Evolutionary conservation across 139 green algal genomes (phyloP), one percentile per base, ranked within the genome.

Genomic region (Zygnema circumcarinatum): DNA sequence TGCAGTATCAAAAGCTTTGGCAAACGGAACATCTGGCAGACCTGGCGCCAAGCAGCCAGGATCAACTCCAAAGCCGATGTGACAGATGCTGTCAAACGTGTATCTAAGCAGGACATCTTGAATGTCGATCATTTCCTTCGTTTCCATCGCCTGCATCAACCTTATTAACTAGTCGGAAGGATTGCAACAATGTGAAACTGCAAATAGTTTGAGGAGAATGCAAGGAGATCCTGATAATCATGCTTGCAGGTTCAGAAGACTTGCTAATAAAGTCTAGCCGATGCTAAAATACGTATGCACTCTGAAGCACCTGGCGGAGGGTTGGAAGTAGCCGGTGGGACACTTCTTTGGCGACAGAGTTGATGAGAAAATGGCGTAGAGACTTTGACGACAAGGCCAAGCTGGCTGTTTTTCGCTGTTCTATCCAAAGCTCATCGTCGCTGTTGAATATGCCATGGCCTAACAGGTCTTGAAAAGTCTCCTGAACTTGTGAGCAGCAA

Each of bases 51-150:
- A 39, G 72, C 83, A 88, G 36, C 83, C 83, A n/a, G 73, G 72
- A 38, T 88, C 72, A 21, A 84, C 83, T 1, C 83, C 83, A 62
- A 88, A 88, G 7, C 83, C 83, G 33, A 88, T 74, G 39, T 31
- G 73, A 38, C 83, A 84, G 0, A 88, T 88, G 83, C 47, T 88
- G 69, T 88, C 83, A 88, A 88, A 88, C 0, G 83, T 88, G 82
- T 35, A 88, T 16, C 82, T 47, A 35, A 84, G 67, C 38, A 88
- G 38, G 33, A 88, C 39, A 41, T 88, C 82, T 74, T 88, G 82
- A 33, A 88, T 21, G 38, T 88, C 82, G 11, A 88, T 33, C 1
- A 31, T 3, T 25, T 47, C 1, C 11, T 25, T 20, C 1, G n/a
- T 29, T 73, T 41, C 67, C n/a, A 42, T 2, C 22, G 62, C 56